These are phyloP conservation scores for Cladosporium phlei DNA, from an alignment of 2,329 filamentous ascomycete genomes.

Conservation along the genomic window DNA sequence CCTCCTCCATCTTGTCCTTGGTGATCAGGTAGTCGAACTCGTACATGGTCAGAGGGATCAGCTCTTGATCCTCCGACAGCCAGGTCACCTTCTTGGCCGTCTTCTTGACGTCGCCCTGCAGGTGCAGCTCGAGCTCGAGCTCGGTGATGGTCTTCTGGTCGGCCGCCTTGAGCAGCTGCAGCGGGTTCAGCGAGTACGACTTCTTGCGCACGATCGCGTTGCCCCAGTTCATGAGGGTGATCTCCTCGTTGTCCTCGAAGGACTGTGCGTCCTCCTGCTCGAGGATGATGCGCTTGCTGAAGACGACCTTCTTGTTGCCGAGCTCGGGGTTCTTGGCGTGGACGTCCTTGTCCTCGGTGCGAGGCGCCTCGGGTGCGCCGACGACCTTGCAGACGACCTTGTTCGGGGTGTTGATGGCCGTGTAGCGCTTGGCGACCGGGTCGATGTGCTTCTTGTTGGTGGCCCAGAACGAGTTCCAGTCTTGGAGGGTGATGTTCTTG, in stretches of 20 bases:
- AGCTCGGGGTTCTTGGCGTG: slow-evolving; percentile 85
- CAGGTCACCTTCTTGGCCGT: slow-evolving; percentile 97
- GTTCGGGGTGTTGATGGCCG: slow-evolving; percentile 61
- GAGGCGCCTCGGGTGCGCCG: slow-evolving; percentile 35
- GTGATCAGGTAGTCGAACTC: slow-evolving; percentile 94
- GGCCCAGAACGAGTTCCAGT: slow-evolving; percentile 64
- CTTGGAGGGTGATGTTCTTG: slow-evolving; percentile 77
- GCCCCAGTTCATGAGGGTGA: slow-evolving; percentile 96
- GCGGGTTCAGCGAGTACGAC: slow-evolving; percentile 46
- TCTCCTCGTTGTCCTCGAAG: slow-evolving; percentile 81
- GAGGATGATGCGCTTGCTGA: slow-evolving; percentile 68
- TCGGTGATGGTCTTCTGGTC: slow-evolving; percentile 57
- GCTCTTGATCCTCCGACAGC: slow-evolving; percentile 72
- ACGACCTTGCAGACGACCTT: slow-evolving; percentile 48
- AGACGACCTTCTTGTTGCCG: slow-evolving; percentile 80
- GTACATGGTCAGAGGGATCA: slow-evolving; percentile 79
- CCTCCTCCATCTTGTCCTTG: slow-evolving; percentile 88
- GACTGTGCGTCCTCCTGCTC: slow-evolving; percentile 81
- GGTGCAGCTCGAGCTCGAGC: slow-evolving; percentile 79
- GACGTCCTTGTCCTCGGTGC: slow-evolving; percentile 72
- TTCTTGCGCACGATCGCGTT: slow-evolving; percentile 75
- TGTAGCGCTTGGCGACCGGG: slow-evolving; percentile 45
- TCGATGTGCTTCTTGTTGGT: slow-evolving; percentile 52
- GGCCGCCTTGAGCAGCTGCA: slow-evolving; percentile 44
- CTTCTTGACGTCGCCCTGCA: slow-evolving; percentile 88